These are phyloP conservation scores for Chalciporus sphaerocephalus DNA, from an alignment of 768 basidiomycete genomes.

Conservation along the genomic window DNA sequence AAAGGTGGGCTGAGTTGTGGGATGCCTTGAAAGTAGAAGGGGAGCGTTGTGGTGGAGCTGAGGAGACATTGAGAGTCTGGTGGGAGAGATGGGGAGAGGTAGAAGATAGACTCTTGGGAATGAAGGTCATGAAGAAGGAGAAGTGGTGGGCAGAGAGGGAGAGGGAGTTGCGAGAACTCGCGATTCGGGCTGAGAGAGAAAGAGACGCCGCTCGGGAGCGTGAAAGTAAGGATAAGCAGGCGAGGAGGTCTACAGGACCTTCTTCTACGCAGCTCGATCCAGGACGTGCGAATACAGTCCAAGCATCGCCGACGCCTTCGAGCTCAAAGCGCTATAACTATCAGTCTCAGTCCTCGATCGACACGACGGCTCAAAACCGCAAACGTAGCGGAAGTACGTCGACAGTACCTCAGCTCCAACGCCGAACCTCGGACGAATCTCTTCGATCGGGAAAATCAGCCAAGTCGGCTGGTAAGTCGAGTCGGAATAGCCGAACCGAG, in stretches of 20 bases:
- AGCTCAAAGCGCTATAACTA: constrained; percentile 23
- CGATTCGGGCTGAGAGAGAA: constrained; percentile 16
- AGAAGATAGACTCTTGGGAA: constrained; percentile 43
- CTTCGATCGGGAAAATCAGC: constrained; percentile 38
- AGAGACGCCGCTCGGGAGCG: constrained; percentile 8
- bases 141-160: constrained; percentile 34
- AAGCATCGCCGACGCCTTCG: constrained; percentile 15
- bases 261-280: constrained; percentile 20
- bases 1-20: constrained; percentile 79
- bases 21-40: constrained; percentile 72
- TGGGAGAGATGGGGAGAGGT: constrained; percentile 63
- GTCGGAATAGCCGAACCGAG: constrained; percentile 25
- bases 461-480: constrained; percentile 30
- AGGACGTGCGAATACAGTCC: constrained; percentile 26
- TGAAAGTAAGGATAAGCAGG: constrained; percentile 14
- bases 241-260: constrained; percentile 15
- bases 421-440: constrained; percentile 38
- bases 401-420: constrained; percentile 19
- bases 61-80: constrained; percentile 74
- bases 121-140: constrained; percentile 33
- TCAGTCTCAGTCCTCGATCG: constrained; percentile 29
- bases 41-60: constrained; percentile 59
- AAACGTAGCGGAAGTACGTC: constrained; percentile 28
- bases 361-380: constrained; percentile 18
- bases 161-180: constrained; percentile 21